Percentiles rank a stretch among this genome's conserved stretches.
Evolutionary conservation across 75 land plant species (phyloP).

Genomic region (Ceratopteris richardii): DNA sequence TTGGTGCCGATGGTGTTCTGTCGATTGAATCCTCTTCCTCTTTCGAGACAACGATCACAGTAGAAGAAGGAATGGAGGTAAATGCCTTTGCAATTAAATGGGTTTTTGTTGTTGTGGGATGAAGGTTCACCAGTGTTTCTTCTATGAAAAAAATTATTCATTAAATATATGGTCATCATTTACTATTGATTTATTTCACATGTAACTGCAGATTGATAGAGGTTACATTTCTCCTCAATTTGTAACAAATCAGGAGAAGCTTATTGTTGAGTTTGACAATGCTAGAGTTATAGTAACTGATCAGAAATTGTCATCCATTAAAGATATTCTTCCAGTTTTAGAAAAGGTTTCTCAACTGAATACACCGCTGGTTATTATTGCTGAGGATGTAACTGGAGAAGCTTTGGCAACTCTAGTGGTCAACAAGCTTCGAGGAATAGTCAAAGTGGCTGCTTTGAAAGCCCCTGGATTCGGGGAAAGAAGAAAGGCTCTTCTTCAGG

Average conservation of each 20-base stretch:
- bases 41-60: slow-evolving; percentile 62
- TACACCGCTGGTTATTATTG: slow-evolving; percentile 75
- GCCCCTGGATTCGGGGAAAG: slow-evolving; percentile 77
- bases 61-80: slow-evolving; percentile 99
- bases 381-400: slow-evolving; percentile 75
- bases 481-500: slow-evolving; percentile 74
- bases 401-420: slow-evolving; percentile 68
- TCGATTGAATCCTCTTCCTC: slow-evolving; percentile 76
- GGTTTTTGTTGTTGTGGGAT: no score
- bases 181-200: no score
- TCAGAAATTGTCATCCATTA: slow-evolving; percentile 50
- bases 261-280: slow-evolving; percentile 85
- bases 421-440: slow-evolving; percentile 60
- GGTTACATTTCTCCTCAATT: slow-evolving; percentile 84
- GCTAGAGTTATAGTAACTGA: slow-evolving; percentile 80
- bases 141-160: no score
- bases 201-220: slow-evolving; percentile 70
- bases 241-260: slow-evolving; percentile 77
- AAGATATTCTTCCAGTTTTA: slow-evolving; percentile 62
- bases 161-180: no score
- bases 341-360: slow-evolving; percentile 72
- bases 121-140: not conserved
- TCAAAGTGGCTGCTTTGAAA: slow-evolving; percentile 79
- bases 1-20: slow-evolving; percentile 90
- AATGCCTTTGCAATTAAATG: no score